These are phyloP conservation scores for Smittium mucronatum DNA, from an alignment of 371 early-diverging fungal species.

Conservation along the genomic window DNA sequence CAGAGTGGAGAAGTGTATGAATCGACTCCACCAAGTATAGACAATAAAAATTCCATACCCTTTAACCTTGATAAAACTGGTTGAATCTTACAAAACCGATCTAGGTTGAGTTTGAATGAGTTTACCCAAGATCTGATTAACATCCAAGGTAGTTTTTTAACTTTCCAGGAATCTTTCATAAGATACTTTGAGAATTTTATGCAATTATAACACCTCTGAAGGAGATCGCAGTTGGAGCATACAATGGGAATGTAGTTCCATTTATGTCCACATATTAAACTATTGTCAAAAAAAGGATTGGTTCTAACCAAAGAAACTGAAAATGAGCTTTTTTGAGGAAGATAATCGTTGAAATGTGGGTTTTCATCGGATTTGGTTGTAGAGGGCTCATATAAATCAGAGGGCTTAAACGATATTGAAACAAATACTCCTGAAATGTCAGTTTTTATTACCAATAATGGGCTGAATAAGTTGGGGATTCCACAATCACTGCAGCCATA, in stretches of 20 bases:
- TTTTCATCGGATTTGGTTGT: background rate
- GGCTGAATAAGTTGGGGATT: background rate
- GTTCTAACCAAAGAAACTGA: background rate
- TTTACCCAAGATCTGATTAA: background rate
- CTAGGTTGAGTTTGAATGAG: background rate
- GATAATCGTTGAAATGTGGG: background rate
- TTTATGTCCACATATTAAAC: background rate
- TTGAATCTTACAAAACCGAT: background rate
- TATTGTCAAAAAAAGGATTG: background rate
- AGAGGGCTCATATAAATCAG: background rate
- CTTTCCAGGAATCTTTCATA: background rate
- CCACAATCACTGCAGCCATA: background rate
- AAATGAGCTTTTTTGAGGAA: background rate
- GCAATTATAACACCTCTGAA: background rate
- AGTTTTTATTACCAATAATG: background rate
- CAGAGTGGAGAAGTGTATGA: background rate
- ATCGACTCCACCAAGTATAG: background rate
- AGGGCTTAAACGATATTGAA: background rate
- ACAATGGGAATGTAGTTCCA: background rate
- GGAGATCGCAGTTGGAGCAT: background rate
- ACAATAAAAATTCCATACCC: background rate
- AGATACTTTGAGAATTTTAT: background rate
- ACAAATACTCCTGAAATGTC: conserved; percentile 1
- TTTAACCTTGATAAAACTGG: background rate
- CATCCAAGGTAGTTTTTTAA: background rate